Base-by-base conservation (phyloP, 176 grass and related monocot species). In the Rhynchospora pubera region DNA sequence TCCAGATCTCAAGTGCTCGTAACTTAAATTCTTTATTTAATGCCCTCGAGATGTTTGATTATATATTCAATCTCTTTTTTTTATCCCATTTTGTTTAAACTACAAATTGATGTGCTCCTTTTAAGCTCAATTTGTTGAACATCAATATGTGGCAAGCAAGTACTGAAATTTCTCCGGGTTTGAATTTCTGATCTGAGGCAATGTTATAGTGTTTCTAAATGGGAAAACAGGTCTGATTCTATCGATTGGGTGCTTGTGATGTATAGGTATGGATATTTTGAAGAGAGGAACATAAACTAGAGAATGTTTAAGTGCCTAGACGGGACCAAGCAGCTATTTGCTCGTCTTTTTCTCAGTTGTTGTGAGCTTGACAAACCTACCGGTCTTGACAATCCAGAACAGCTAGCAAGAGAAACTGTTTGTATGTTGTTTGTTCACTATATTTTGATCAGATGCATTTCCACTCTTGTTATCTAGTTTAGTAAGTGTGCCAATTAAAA, bases 291-390 rank as follows among this genome's bases (percentile, higher is more conserved):
- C 19, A 22, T 74, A 57, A 69, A 70, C 18, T 73, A 78, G 91
- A 97, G 68, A 84, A 94, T 98, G 95, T 90, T 91, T 88, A 89
- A 94, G 92, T 98, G 95, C 85, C 84, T 93, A 80, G 95, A 98
- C 45, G 88, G 87, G 9, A 85, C 87, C 78, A 91, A 72, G 87
- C 95, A 98, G 75, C 82, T 92, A 26, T 73, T 94, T 65, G 87
- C 87, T 85, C 86, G 80, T 80, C 45, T 98, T 24, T 82, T 82
- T 34, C 85, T 94, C 79, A 88, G 47, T 71, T 94, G 95, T 80
- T 98, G 87, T 75, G 92, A 94, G 86, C 67, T 94, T 80, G 95
- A 98, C 58, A 91, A 85, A 62, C 55, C 92, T 14, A 80, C 86
- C 9, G 95, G 92, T 62, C 95, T 98, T 72, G 87, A 93, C 72